Base-by-base conservation (phyloP, 2,329 filamentous ascomycete species). In the Sarocladium brachiariae region DNA sequence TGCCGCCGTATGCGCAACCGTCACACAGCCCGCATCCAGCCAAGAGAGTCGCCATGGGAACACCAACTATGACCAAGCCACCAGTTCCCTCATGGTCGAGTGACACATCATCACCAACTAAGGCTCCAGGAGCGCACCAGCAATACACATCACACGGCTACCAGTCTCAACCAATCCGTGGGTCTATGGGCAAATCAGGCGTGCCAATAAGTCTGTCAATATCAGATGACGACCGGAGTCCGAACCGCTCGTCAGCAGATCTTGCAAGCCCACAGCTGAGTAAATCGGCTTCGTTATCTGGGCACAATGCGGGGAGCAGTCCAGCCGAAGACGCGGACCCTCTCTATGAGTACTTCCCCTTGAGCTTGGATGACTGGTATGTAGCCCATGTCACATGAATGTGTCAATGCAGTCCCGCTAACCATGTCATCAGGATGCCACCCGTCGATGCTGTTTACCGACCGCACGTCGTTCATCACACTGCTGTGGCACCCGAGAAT, bases 401-500 rank as follows among this genome's bases (percentile, higher is more conserved):
- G 62, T 21, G 23, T 34, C 19, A 19, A 18, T 16, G 18, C 43
- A 23, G n/a, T 7, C 16, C 33, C 27, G 24, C 35, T 41, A 18
- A 31, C 35, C 8, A 31, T 39, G 2, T 31, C 31, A 24, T 41
- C 39, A 80, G 80, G 84, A 89, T 91, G 80, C 87, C 87, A 2
- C 89, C 89, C 1, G 88, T 95, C 2, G 89, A 95, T 66, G 89
- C 89, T 4, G 85, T 96, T 14, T 96, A 95, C 64, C 77, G 89
- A 46, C 92, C 91, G 5, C 91, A 96, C 65, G 89, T 96, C 14
- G 91, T 96, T 2, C 92, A 97, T 67, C 91, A 96, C 64, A 92
- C 87, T 14, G 78, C 79, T 43, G 73, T 86, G 45, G 83, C 84
- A 9, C 76, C 80, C 4, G 84, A 88, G 58, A 75, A 86, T 59